These are phyloP conservation scores for Stephania cephalantha DNA, from an alignment of 164 flowering plant genomes.

Conservation along the genomic window DNA sequence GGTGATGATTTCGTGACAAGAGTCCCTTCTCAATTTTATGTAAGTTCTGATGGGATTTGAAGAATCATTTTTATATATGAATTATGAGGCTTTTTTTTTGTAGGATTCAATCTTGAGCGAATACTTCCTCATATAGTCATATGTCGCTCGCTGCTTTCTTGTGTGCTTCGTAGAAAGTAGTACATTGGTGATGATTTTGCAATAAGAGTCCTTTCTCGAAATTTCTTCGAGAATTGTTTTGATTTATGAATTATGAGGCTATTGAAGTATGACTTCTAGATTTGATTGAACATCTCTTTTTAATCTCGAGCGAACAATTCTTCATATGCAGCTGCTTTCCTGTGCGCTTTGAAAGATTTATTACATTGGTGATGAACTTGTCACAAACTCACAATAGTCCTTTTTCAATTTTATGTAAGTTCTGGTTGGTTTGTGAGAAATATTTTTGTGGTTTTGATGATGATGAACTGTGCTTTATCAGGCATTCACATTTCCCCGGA, in stretches of 20 bases:
- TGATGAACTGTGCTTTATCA: neutral
- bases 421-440: neutral
- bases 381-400: neutral
- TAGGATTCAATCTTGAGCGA: slow-evolving; percentile 1
- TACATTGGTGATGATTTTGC: slow-evolving; percentile 13
- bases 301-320: slow-evolving; percentile 5
- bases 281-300: neutral
- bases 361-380: slow-evolving; percentile 12
- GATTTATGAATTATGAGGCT: neutral
- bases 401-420: neutral
- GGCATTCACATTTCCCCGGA: neutral
- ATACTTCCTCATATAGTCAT: slow-evolving; percentile 6
- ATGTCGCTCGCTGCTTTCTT: neutral
- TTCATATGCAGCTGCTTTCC: slow-evolving; percentile 1
- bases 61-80: neutral
- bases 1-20: too few species aligned
- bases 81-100: too few species aligned
- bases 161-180: slow-evolving; percentile 7
- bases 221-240: neutral
- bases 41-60: too few species aligned
- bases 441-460: neutral
- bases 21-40: too few species aligned
- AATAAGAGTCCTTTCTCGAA: neutral
- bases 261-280: too few species aligned
- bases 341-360: slow-evolving; percentile 5